Evolutionary conservation across 805 yeast genomes (phyloP).

Genomic region (Zygotorulaspora danielsina): DNA sequence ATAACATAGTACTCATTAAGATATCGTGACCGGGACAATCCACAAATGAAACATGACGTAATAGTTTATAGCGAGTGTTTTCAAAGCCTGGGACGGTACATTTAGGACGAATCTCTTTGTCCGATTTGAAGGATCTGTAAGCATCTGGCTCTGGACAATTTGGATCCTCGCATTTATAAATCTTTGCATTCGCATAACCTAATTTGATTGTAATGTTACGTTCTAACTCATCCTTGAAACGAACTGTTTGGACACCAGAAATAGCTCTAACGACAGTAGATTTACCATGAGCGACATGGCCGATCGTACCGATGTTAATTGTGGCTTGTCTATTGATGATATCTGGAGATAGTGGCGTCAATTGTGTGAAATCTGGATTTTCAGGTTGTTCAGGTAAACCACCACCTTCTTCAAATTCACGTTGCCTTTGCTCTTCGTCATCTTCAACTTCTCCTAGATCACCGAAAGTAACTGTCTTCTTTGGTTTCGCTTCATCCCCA

Average conservation of each 20-base stretch:
- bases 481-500: slow-evolving; percentile 37
- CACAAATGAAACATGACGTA: slow-evolving; percentile 96
- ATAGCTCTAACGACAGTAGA: slow-evolving; percentile 92
- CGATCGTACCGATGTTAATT: slow-evolving; percentile 95
- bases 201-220: slow-evolving; percentile 97
- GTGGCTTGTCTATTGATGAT: slow-evolving; percentile 99
- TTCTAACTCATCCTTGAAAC: slow-evolving; percentile 98
- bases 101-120: slow-evolving; percentile 90
- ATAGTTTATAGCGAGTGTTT: slow-evolving; percentile 76
- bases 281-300: slow-evolving; percentile 95
- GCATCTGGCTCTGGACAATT: slow-evolving; percentile 91
- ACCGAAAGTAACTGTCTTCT: slow-evolving; percentile 82
- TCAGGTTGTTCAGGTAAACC: slow-evolving; percentile 96
- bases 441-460: slow-evolving; percentile 56
- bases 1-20: slow-evolving; percentile 99
- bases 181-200: slow-evolving; percentile 98
- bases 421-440: slow-evolving; percentile 70
- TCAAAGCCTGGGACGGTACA: slow-evolving; percentile 82
- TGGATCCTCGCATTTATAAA: slow-evolving; percentile 84
- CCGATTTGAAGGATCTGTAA: slow-evolving; percentile 90
- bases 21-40: slow-evolving; percentile 99
- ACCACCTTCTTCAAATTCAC: slow-evolving; percentile 96
- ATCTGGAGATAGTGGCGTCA: slow-evolving; percentile 90
- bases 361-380: slow-evolving; percentile 71
- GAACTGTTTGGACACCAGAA: slow-evolving; percentile 97